phyloP scores from a whole-genome alignment of 805 yeast species.

The Hanseniaspora mollemarum region DNA sequence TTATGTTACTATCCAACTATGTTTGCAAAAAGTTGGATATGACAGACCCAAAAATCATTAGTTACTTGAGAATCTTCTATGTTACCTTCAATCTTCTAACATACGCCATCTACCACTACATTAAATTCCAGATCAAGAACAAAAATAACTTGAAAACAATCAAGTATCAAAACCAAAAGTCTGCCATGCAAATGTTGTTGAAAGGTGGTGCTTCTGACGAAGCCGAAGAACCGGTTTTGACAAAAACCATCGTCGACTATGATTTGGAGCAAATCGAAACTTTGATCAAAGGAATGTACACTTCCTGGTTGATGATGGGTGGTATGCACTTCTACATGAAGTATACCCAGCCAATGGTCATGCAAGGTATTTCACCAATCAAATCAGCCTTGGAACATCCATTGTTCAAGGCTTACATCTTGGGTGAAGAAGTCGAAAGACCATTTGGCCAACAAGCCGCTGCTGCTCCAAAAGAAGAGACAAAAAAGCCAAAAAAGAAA shows the following conservation, averaged over 20 bases:
- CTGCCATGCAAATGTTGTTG: slow-evolving; percentile 51
- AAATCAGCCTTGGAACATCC: slow-evolving; percentile 84
- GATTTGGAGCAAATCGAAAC: slow-evolving; percentile 76
- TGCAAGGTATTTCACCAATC: slow-evolving; percentile 85
- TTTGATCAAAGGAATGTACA: slow-evolving; percentile 71
- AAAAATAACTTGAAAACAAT: slow-evolving; percentile 86
- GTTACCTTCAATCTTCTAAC: slow-evolving; percentile 54
- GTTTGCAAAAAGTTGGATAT: slow-evolving; percentile 78
- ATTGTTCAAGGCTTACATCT: slow-evolving; percentile 81
- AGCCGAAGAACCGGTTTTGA: slow-evolving; percentile 61
- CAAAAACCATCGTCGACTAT: slow-evolving; percentile 89
- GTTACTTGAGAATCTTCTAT: slow-evolving; percentile 68
- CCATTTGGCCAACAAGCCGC: slow-evolving; percentile 49
- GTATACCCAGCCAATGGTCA: slow-evolving; percentile 90
- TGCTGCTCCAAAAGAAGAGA: slow-evolving; percentile 47
- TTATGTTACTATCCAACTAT: slow-evolving; percentile 96
- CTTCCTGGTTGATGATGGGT: slow-evolving; percentile 91
- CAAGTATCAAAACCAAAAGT: slow-evolving; percentile 80
- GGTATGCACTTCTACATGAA: slow-evolving; percentile 97
- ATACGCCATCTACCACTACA: slow-evolving; percentile 52
- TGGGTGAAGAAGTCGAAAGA: slow-evolving; percentile 77
- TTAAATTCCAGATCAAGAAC: slow-evolving; percentile 47
- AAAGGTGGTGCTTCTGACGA: slow-evolving; percentile 40
- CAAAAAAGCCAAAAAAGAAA: slow-evolving; percentile 52
- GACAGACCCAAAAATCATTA: slow-evolving; percentile 64